Base-by-base conservation (phyloP, 1,284 basidiomycete genomes). In the Austroboletus niveus region DNA sequence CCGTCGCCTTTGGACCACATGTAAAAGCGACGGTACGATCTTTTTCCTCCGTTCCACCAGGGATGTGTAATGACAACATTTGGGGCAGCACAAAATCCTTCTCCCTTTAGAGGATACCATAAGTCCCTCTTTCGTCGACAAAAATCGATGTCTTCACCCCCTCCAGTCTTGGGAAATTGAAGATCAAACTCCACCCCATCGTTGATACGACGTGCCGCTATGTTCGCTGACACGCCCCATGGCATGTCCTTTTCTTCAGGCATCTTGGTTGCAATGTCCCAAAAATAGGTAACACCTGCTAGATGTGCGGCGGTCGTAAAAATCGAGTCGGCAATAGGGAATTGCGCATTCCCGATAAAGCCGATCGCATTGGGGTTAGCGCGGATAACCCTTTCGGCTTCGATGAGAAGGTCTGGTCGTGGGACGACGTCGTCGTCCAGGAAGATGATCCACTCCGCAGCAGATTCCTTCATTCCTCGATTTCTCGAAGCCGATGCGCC, bases 141-240 rank as follows among this genome's bases (percentile, higher is more conserved):
- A 54, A 76, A 84, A 57, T 83, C 78, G 20, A 84, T 82, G 43
- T 85, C 81, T 55, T 85, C 83, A 0, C 82, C 83, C 5, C 83
- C 81, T 3, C 81, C 81, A 1, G 81, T 84, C 67, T 81, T 84
- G 2, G 83, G 83, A 55, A 80, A 84, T 8, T 57, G 60, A 4
- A 71, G 60, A 57, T 77, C 69, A 60, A 72, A 85, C 38, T 59
- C 57, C 20, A 83, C 70, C 0, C 67, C 72, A 51, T 82, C 80
- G 3, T 69, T 56, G 36, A 72, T 61, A 54, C 78, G 75, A 3
- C 78, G 74, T 2, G 71, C 71, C 30, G 82, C 75, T 12, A 84
- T 70, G 58, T 80, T 82, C 1, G 81, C 81, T 0, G 82, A 82
- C 5, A 83, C 79, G 8, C 83, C 82, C 83, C 83, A 85, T 0